A percentile compares a stretch with the other conserved stretches of the same genome.
Conservation (phyloP, 73 alveolate genomes). For the Tetrahymena thermophila region DNA sequence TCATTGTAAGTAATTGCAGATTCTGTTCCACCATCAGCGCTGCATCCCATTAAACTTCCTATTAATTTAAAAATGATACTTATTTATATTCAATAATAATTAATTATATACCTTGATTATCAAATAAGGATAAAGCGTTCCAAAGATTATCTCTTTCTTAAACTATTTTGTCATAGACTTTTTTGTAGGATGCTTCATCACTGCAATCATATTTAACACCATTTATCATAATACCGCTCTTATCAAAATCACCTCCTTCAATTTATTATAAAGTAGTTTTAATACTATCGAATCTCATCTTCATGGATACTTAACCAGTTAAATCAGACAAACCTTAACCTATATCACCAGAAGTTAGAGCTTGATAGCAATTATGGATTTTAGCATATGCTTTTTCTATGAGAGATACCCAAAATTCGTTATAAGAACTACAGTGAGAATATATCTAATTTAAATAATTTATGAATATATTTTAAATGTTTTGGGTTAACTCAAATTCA, state of each 20-base stretch:
- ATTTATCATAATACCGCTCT: conserved; percentile 32
- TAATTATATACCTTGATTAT: neutral
- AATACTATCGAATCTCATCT: conserved; percentile 57
- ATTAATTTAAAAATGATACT: conserved; percentile 30
- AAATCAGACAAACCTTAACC: conserved; percentile 94
- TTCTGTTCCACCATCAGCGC: conserved; percentile 74
- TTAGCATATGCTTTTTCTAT: conserved; percentile 98
- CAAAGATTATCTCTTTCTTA: neutral
- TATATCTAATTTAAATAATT: conserved; percentile 40
- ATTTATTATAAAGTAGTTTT: conserved; percentile 5
- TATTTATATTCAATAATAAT: conserved; percentile 24
- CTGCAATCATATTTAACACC: neutral
- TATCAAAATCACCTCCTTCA: conserved; percentile 46
- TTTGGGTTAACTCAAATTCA: neutral
- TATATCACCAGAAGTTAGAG: conserved; percentile 91
- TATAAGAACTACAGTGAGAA: conserved; percentile 74
- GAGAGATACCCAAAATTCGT: conserved; percentile 95
- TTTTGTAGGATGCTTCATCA: neutral
- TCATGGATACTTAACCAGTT: conserved; percentile 91
- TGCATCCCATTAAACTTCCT: conserved; percentile 91
- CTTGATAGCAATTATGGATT: conserved; percentile 83
- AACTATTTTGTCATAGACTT: neutral
- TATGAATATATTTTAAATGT: neutral
- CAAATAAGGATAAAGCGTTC: neutral
- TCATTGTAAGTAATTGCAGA: conserved; percentile 75